Base-by-base conservation (phyloP, 2,329 filamentous ascomycete species). In the Trichoderma polysporum region DNA sequence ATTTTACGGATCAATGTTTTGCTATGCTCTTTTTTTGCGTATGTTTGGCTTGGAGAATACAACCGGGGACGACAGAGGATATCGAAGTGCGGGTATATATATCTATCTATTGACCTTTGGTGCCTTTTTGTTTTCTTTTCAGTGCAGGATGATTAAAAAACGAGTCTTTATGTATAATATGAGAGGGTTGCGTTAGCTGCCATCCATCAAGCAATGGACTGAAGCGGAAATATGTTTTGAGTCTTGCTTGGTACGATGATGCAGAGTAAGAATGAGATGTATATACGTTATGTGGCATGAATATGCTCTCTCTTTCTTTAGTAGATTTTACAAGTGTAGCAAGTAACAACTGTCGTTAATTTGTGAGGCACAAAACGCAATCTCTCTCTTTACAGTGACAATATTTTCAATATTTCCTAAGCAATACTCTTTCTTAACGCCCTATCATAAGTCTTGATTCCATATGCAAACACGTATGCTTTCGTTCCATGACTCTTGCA, bases 1-100 rank as follows among this genome's bases (percentile, higher is more conserved):
- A 59, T 41, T 31, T 65, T 54, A 54, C 22, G 35, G 61, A 64
- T 64, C 27, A 31, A 54, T 64, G 52, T 57, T 64, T 59, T 60
- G 29, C 25, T 19, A 57, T 64, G 35, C 52, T 45, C 29, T 64
- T 31, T 25, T 39, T 27, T 39, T 64, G 22, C 65, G 67, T 17
- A 17, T 45, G 9, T 65, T 7, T 12, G 35, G 12, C 59, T 67
- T 10, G 59, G 58, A 52, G 41, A 53, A 52, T 59, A 68, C 41
- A 66, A 54, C 57, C 12, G 54, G 54, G 31, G 56, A 39, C 12
- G 60, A 54, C 37, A 33, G 39, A 19, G 22, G 33, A 52, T 29
- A 19, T 22, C 4, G 60, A 25, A 9, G 13, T 37, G 39, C 29
- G 35, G 49, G 37, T 47, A 54, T 63, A 64, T 39, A 54, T 56